Evolutionary conservation across 768 basidiomycete species (phyloP).

Genomic region (Suillus subaureus): DNA sequence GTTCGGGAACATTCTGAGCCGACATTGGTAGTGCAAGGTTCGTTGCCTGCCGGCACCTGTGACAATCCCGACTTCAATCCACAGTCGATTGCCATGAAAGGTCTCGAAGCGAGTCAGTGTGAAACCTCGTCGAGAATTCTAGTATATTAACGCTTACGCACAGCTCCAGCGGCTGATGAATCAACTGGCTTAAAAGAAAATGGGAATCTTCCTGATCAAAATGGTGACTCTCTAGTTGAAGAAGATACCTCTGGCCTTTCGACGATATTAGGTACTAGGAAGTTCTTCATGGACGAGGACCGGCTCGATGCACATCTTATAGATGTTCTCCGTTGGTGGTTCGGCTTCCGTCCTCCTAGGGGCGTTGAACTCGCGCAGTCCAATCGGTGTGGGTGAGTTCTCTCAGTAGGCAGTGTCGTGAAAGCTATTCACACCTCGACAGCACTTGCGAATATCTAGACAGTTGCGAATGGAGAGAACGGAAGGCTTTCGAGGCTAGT

Average conservation of each 20-base stretch:
- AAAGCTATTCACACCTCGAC: neutral
- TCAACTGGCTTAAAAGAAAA: neutral
- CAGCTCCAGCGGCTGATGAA: neutral
- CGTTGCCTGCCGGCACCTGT: slow-evolving; percentile 13
- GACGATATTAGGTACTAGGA: slow-evolving; percentile 65
- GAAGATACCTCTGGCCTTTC: slow-evolving; percentile 15
- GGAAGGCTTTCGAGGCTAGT: slow-evolving; percentile 44
- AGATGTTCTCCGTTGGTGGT: slow-evolving; percentile 74
- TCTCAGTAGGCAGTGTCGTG: slow-evolving; percentile 1
- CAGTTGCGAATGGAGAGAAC: slow-evolving; percentile 79
- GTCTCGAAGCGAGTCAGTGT: neutral
- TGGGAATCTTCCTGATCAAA: neutral
- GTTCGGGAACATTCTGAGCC: slow-evolving; percentile 22
- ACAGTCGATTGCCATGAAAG: neutral
- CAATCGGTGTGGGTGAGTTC: slow-evolving; percentile 66
- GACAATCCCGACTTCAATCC: neutral
- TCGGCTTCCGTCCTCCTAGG: slow-evolving; percentile 62
- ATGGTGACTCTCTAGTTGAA: neutral
- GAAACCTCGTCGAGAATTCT: neutral
- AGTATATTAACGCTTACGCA: neutral
- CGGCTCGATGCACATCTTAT: slow-evolving; percentile 56
- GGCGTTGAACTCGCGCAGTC: slow-evolving; percentile 68
- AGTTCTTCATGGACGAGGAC: slow-evolving; percentile 55
- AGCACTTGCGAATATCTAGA: slow-evolving; percentile 75
- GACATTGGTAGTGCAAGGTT: slow-evolving; percentile 35